Evolutionary conservation across 169 alveolate genomes (phyloP), one percentile per base, ranked within the genome.

Genomic region (Plasmodium ovale): DNA sequence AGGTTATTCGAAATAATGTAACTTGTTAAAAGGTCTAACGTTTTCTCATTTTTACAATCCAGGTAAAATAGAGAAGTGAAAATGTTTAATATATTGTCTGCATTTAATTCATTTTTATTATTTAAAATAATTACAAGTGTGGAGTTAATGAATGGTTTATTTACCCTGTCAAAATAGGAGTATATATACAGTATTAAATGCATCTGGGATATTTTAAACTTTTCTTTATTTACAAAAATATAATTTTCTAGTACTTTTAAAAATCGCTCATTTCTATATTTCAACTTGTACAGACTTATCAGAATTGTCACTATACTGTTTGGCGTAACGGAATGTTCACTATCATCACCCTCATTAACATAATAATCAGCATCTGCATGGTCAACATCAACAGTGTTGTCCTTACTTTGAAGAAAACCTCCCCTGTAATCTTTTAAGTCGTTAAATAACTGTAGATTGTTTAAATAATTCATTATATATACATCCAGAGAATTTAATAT

Each of bases 401-500:
- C n/a, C n/a, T n/a, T n/a, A n/a, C n/a, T n/a, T n/a, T n/a, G n/a
- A 23, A 29, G 23, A 44, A 12, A 14, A 33, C n/a, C 25, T 5
- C 47, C 69, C 29, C 37, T 56, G 12, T 35, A 56, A 39, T 44
- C 16, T 7, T 16, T 37, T 42, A 60, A 33, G 29, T 54, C 64
- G 23, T 6, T 60, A 21, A 42, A 62, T n/a, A 33, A 23, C 27
- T 62, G 42, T 39, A 54, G 23, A 56, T 33, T 77, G 67, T 62
- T 77, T 62, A 77, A 60, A 77, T 77, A 77, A 47, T 77, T 77
- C 35, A 68, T 77, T 21, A 77, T 33, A 68, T 77, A 77, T n/a
- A 77, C 44, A 23, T 67, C 88, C 39, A 77, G 31, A 1, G 88
- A 77, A 49, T 77, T 77, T 54, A 77, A 25, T 42, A 77, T 77